Conservation (phyloP, 176 grass and related monocot species). For the Hyparrhenia diplandra region DNA sequence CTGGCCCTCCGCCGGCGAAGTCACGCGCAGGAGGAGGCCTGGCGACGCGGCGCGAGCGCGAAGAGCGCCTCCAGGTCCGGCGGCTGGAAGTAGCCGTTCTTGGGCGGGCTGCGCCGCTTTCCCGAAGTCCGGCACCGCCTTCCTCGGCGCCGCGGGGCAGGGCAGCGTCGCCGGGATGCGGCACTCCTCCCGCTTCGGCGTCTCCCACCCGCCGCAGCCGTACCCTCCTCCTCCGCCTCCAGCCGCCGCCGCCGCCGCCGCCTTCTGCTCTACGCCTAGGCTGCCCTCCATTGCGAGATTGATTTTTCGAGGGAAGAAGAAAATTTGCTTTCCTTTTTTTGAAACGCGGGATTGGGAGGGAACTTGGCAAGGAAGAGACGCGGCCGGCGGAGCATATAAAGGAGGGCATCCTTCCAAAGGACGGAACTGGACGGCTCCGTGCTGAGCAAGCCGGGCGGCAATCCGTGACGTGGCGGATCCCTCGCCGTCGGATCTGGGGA, state of each 20-base stretch:
- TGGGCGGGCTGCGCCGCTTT: constrained; percentile 61
- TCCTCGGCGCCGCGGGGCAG: constrained; percentile 73
- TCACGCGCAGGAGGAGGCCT: constrained; percentile 56
- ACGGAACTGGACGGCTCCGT: constrained; percentile 55
- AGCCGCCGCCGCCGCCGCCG: not conserved
- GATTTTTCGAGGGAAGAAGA: not conserved
- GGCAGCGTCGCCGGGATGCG: constrained; percentile 54
- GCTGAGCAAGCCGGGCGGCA: constrained; percentile 17
- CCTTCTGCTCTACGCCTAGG: not conserved
- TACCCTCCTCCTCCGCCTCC: not conserved
- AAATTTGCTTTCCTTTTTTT: constrained; percentile 28
- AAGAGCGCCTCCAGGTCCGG: constrained; percentile 76
- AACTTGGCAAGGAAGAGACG: constrained; percentile 58
- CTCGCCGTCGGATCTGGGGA: not conserved
- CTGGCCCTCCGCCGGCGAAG: not conserved
- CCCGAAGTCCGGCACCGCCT: constrained; percentile 38
- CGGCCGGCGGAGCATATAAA: constrained; percentile 28
- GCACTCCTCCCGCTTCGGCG: constrained; percentile 72
- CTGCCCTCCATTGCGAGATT: constrained; percentile 43
- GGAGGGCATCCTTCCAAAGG: constrained; percentile 32
- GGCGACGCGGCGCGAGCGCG: constrained; percentile 48
- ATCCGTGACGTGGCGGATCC: constrained; percentile 19
- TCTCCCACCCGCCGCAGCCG: constrained; percentile 62
- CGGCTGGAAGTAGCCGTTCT: constrained; percentile 90
- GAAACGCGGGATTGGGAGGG: constrained; percentile 33